phyloP scores from a whole-genome alignment of 164 flowering plant species.

The Annona cherimola region DNA sequence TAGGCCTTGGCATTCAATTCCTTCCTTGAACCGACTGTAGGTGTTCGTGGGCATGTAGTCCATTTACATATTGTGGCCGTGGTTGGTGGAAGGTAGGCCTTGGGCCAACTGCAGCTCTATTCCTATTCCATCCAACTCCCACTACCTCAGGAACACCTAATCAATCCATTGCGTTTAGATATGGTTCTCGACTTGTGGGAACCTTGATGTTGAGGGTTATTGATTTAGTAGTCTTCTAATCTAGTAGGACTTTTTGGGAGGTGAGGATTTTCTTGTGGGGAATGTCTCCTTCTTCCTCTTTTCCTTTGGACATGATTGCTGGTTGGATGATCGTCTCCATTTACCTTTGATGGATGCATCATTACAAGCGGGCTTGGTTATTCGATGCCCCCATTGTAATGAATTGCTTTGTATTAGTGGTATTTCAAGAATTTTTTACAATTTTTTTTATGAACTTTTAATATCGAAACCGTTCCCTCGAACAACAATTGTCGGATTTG shows the following conservation, averaged over 20 bases:
- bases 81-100: constrained; percentile 72
- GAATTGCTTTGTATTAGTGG: too few relatives aligned
- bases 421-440: too few relatives aligned
- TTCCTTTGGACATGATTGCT: constrained; percentile 84
- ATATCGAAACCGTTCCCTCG: too few relatives aligned
- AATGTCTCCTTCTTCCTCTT: constrained; percentile 94
- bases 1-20: background rate
- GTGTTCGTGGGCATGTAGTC: constrained; percentile 93
- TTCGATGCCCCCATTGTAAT: constrained; percentile 65
- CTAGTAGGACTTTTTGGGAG: constrained; percentile 76
- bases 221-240: background rate
- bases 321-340: constrained; percentile 83
- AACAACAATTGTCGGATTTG: too few relatives aligned
- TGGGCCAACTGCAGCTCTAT: constrained; percentile 69
- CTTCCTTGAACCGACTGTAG: constrained; percentile 21
- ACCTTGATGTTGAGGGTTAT: background rate
- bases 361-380: constrained; percentile 56
- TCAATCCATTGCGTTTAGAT: background rate
- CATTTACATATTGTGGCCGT: constrained; percentile 71
- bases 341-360: constrained; percentile 73
- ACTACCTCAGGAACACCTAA: constrained; percentile 54
- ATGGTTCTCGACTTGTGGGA: background rate
- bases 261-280: constrained; percentile 90
- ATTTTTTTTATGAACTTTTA: too few relatives aligned
- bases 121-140: constrained; percentile 86